phyloP scores from a whole-genome alignment of 352 stramenopile genomes.

The Pythium phragmiticola region DNA sequence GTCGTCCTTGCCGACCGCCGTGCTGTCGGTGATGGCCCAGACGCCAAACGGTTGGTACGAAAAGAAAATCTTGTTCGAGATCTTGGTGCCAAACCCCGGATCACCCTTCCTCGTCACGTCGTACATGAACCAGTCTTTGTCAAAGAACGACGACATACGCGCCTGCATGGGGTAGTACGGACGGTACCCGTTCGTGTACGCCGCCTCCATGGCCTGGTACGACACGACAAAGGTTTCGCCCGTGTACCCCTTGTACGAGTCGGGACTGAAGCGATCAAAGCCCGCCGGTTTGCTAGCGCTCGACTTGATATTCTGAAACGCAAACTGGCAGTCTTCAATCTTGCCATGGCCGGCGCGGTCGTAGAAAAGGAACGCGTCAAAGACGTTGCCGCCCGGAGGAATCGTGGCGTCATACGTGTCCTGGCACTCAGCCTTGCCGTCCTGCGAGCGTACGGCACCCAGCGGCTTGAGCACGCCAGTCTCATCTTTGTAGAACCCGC shows the following conservation, averaged over 20 bases:
- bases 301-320: constrained; percentile 70
- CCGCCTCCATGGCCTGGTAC: constrained; percentile 69
- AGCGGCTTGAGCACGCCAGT: constrained; percentile 33
- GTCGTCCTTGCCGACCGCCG: constrained; percentile 24
- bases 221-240: constrained; percentile 39
- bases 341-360: constrained; percentile 58
- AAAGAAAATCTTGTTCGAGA: constrained; percentile 57
- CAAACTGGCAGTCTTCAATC: constrained; percentile 81
- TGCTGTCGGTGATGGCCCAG: constrained; percentile 61
- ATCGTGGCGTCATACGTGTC: constrained; percentile 49
- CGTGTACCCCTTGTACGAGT: constrained; percentile 52
- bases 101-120: constrained; percentile 44
- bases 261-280: constrained; percentile 47
- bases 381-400: constrained; percentile 56
- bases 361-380: constrained; percentile 81
- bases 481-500: constrained; percentile 52
- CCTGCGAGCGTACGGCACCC: constrained; percentile 19
- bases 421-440: constrained; percentile 41
- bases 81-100: constrained; percentile 48
- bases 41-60: constrained; percentile 73
- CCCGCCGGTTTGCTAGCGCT: constrained; percentile 30
- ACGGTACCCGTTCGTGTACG: constrained; percentile 56
- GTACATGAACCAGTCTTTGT: constrained; percentile 81
- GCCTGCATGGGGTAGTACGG: constrained; percentile 86
- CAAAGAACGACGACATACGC: constrained; percentile 88